Percentiles rank a stretch among this genome's conserved stretches.
These are phyloP conservation scores for Salisapilia sapeloensis DNA, from an alignment of 352 stramenopile species.

Conservation along the genomic window DNA sequence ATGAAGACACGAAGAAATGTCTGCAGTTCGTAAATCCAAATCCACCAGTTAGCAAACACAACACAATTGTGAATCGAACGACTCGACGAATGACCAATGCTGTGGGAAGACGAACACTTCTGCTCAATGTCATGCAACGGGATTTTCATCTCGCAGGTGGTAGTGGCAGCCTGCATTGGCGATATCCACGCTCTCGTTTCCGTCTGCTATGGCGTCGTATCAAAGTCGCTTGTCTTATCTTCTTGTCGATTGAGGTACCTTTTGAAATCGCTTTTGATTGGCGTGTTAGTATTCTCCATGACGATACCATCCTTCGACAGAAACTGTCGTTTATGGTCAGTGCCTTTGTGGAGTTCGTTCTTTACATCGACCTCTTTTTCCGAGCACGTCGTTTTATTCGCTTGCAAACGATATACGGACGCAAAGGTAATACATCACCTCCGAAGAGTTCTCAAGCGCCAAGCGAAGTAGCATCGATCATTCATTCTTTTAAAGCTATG, in stretches of 20 bases:
- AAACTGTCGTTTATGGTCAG: slow-evolving; percentile 1
- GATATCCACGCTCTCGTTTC: slow-evolving; percentile 5
- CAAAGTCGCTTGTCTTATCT: slow-evolving; percentile 3
- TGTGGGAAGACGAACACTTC: no score
- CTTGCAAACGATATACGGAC: slow-evolving; percentile 1
- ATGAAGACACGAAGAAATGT: background rate
- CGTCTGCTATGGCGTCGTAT: slow-evolving; percentile 4
- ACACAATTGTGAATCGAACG: no score
- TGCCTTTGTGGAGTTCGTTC: slow-evolving; percentile 6
- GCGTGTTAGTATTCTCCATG: slow-evolving; percentile 2
- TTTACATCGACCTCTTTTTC: slow-evolving; percentile 9
- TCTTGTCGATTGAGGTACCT: slow-evolving; percentile 8
- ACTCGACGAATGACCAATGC: no score
- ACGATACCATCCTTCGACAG: background rate
- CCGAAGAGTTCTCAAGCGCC: no score
- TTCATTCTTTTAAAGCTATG: no score
- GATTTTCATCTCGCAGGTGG: no score
- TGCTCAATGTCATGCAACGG: no score
- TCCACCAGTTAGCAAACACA: background rate
- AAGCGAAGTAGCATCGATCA: no score
- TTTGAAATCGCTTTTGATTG: slow-evolving; percentile 7
- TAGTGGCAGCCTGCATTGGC: no score
- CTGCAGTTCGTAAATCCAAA: background rate
- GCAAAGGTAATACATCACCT: no score
- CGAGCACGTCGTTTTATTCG: slow-evolving; percentile 4